Percentiles rank a stretch among this genome's conserved stretches.
Evolutionary conservation across 345 rosid genomes (phyloP).

Genomic region (Euphorbia tirucalli): DNA sequence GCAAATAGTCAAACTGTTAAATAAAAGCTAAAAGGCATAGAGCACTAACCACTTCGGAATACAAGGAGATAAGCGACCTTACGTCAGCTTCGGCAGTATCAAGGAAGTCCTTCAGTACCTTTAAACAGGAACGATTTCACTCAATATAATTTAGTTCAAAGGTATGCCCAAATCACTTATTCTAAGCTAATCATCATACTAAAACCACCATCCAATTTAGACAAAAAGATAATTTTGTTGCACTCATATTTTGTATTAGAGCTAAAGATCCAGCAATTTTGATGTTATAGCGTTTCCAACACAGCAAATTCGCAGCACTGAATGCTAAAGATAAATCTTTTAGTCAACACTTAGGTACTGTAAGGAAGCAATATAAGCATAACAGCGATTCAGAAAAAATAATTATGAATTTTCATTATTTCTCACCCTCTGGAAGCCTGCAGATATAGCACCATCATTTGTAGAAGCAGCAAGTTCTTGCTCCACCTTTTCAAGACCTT

Average conservation of each 20-base stretch:
- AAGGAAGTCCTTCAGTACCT: constrained; percentile 82
- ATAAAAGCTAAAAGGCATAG: not conserved
- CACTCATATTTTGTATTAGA: not conserved
- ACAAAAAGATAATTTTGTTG: not conserved
- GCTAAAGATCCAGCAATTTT: not conserved
- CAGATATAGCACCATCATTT: constrained; percentile 77
- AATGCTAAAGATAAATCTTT: not conserved
- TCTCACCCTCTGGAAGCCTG: constrained; percentile 85
- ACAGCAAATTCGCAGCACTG: not conserved
- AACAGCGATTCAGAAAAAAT: constrained; percentile 8
- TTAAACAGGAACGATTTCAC: not conserved
- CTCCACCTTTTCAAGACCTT: constrained; percentile 92
- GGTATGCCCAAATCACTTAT: not conserved
- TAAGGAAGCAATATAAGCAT: not conserved
- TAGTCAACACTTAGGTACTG: constrained; percentile 1
- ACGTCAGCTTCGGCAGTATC: constrained; percentile 91
- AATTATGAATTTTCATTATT: constrained; percentile 6
- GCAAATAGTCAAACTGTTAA: not conserved
- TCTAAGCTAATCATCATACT: not conserved
- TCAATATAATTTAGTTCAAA: not conserved
- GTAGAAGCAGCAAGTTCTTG: constrained; percentile 85
- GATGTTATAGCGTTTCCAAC: not conserved
- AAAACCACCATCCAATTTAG: not conserved
- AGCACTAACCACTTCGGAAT: constrained; percentile 80
- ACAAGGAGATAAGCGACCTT: constrained; percentile 65